Conservation (phyloP, 257 asterid species). For the Penstemon barbatus region DNA sequence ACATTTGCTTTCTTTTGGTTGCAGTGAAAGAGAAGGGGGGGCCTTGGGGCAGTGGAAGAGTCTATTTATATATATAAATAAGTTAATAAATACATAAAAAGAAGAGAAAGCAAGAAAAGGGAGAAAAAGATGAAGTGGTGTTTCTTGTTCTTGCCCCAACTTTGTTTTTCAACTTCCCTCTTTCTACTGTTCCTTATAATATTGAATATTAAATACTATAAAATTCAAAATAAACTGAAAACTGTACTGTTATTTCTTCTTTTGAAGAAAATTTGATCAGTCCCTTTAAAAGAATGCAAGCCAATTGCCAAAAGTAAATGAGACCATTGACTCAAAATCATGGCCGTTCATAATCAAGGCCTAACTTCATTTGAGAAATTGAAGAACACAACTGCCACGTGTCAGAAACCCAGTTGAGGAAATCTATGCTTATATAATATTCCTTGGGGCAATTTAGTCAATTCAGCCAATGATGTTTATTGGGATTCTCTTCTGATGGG, state of each 20-base stretch:
- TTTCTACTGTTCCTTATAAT: conserved; percentile 25
- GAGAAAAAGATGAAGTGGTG: conserved; percentile 44
- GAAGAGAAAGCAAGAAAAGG: conserved; percentile 62
- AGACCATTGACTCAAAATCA: conserved; percentile 36
- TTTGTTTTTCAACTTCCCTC: conserved; percentile 23
- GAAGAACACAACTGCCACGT: conserved; percentile 19
- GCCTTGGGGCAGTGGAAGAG: conserved; percentile 35
- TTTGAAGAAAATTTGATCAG: conserved; percentile 30
- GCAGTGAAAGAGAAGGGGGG: conserved; percentile 38
- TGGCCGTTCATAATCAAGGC: conserved; percentile 15
- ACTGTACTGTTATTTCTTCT: conserved; percentile 15
- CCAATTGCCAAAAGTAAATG: conserved; percentile 33
- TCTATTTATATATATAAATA: conserved; percentile 3
- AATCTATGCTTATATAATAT: background rate
- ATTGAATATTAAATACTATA: conserved; percentile 4
- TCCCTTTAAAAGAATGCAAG: conserved; percentile 32
- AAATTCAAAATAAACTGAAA: background rate
- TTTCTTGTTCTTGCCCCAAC: conserved; percentile 37
- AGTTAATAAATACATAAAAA: conserved; percentile 45
- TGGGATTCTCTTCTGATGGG: conserved; percentile 33
- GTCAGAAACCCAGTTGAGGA: conserved; percentile 17
- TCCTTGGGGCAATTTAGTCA: conserved; percentile 35
- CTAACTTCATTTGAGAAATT: background rate
- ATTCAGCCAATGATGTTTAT: background rate
- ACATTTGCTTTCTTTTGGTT: conserved; percentile 38